phyloP scores from a whole-genome alignment of 306 rosid genomes.

The Vigna angularis region DNA sequence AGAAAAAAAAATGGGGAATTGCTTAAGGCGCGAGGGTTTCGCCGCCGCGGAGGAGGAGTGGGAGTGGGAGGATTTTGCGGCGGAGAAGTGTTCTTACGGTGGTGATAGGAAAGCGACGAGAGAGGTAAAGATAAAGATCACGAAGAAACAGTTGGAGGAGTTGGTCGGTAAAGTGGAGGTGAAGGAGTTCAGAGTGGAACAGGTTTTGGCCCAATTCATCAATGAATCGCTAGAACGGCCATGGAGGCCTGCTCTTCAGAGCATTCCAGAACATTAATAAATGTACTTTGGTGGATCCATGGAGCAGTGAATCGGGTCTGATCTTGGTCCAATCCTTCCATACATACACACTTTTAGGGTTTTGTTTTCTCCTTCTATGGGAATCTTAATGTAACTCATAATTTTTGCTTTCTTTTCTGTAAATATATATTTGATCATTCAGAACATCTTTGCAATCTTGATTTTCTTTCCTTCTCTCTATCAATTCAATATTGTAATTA shows the following conservation, averaged over 20 bases:
- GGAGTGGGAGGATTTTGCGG: constrained; percentile 61
- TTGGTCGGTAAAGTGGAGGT: constrained; percentile 58
- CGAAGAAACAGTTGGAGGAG: constrained; percentile 73
- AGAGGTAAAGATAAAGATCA: constrained; percentile 80
- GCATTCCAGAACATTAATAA: constrained; percentile 54
- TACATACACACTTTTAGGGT: not conserved
- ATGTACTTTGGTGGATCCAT: not conserved
- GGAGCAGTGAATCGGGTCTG: not conserved
- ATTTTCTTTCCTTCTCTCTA: not conserved
- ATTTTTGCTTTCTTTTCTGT: not conserved
- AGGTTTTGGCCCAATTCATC: constrained; percentile 63
- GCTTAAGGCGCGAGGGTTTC: constrained; percentile 58
- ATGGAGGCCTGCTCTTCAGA: constrained; percentile 80
- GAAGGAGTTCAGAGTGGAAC: constrained; percentile 61
- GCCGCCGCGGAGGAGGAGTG: constrained; percentile 41
- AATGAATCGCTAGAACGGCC: constrained; percentile 50
- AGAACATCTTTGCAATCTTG: not conserved
- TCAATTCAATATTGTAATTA: no score
- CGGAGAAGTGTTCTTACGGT: not conserved
- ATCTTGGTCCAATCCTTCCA: not conserved
- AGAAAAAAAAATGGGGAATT: constrained; percentile 63
- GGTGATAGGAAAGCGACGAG: not conserved
- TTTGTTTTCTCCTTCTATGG: not conserved
- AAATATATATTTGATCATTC: not conserved
- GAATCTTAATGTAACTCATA: not conserved